Conservation (phyloP, 768 basidiomycete genomes). For the Cubamyces sp. region DNA sequence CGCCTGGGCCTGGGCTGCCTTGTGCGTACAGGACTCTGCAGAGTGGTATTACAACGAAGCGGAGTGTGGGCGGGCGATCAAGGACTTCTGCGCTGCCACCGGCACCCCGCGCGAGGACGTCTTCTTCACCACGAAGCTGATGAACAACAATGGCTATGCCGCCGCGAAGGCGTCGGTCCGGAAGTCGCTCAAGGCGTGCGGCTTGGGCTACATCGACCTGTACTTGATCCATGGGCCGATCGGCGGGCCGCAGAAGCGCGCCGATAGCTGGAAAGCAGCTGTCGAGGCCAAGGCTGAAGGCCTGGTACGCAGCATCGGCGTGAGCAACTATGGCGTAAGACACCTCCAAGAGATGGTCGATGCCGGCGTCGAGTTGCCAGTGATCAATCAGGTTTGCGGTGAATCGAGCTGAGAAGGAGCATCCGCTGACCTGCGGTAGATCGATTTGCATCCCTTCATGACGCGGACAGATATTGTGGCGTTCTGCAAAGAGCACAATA, state of each 20-base stretch:
- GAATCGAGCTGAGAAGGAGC: neutral
- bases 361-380: conserved; percentile 53
- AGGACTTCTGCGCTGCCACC: conserved; percentile 52
- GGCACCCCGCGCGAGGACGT: conserved; percentile 58
- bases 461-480: conserved; percentile 62
- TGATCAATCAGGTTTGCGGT: conserved; percentile 58
- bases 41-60: conserved; percentile 69
- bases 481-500: conserved; percentile 57
- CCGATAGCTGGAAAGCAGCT: conserved; percentile 68
- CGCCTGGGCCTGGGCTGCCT: neutral
- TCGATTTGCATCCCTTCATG: conserved; percentile 74
- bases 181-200: conserved; percentile 54
- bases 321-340: conserved; percentile 62
- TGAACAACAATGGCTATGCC: conserved; percentile 56
- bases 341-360: conserved; percentile 60
- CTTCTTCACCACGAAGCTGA: conserved; percentile 75
- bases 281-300: conserved; percentile 67
- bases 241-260: conserved; percentile 58
- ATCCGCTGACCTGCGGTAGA: conserved; percentile 34
- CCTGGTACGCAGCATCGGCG: conserved; percentile 61
- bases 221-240: conserved; percentile 75
- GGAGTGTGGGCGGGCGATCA: conserved; percentile 64
- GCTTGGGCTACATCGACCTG: conserved; percentile 68
- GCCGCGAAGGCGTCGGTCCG: conserved; percentile 52
- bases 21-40: conserved; percentile 45